Conservation (phyloP, 202 grass and related monocot genomes). For the Setaria italica region DNA sequence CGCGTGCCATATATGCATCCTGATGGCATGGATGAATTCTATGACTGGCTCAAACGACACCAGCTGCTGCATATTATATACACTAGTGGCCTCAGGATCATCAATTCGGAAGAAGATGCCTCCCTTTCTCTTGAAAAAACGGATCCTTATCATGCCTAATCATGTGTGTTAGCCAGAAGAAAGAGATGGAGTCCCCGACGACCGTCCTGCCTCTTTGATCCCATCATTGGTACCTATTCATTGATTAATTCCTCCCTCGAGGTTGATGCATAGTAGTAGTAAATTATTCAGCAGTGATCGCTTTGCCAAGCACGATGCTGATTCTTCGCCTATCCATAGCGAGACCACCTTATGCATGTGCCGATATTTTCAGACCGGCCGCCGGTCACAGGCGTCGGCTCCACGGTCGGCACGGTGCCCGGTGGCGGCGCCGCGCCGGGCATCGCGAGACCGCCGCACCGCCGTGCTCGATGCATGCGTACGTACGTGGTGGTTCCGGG, state of each 20-base stretch:
- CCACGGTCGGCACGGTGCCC: background rate
- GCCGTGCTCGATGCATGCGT: background rate
- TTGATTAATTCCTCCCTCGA: background rate
- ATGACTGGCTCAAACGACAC: too few species aligned
- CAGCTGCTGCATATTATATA: too few species aligned
- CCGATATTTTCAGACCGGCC: background rate
- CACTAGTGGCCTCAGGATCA: too few species aligned
- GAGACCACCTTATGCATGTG: too few species aligned
- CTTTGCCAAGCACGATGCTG: background rate
- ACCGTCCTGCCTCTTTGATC: slow-evolving; percentile 38
- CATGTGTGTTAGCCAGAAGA: background rate
- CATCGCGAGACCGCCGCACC: slow-evolving; percentile 34
- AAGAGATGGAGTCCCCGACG: slow-evolving; percentile 20
- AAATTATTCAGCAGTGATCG: slow-evolving; percentile 17
- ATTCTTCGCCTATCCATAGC: background rate
- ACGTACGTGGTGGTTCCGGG: background rate
- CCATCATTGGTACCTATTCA: slow-evolving; percentile 26
- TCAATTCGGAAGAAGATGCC: background rate
- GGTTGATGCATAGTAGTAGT: background rate
- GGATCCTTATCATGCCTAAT: slow-evolving; percentile 28
- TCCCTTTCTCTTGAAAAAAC: background rate
- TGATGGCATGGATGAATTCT: too few species aligned
- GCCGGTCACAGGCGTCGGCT: background rate
- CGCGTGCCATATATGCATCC: too few species aligned
- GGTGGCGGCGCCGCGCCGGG: slow-evolving; percentile 18